Conservation (phyloP, 1,139 yeast species). For the Candida pseudoviswanathii region DNA sequence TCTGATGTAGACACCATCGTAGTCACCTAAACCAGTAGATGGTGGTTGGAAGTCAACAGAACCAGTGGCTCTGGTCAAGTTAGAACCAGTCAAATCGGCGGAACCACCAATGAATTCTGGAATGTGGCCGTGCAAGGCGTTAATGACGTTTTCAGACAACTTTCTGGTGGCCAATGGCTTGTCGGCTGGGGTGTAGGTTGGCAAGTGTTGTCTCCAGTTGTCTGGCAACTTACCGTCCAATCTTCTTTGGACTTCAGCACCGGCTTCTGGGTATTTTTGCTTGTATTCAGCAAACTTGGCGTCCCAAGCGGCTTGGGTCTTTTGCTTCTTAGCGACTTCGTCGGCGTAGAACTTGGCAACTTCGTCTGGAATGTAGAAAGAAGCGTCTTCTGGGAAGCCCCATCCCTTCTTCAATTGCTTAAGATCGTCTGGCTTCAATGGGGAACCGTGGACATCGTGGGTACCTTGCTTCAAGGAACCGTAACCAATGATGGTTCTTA, state of each 20-base stretch:
- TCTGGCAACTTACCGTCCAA: constrained; percentile 78
- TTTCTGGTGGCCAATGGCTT: constrained; percentile 92
- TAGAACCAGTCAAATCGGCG: constrained; percentile 97
- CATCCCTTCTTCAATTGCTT: constrained; percentile 80
- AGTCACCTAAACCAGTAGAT: constrained; percentile 77
- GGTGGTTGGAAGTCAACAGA: constrained; percentile 96
- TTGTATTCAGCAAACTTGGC: constrained; percentile 60
- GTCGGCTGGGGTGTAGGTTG: constrained; percentile 78
- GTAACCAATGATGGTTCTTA: constrained; percentile 91
- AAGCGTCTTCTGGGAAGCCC: constrained; percentile 88
- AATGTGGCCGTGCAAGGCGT: constrained; percentile 59
- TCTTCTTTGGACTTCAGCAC: constrained; percentile 83
- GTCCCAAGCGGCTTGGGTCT: constrained; percentile 77
- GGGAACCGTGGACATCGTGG: constrained; percentile 95
- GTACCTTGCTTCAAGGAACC: constrained; percentile 90
- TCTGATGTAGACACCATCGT: constrained; percentile 92
- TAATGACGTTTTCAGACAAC: constrained; percentile 82
- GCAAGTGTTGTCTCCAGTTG: constrained; percentile 79
- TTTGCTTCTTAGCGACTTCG: constrained; percentile 58
- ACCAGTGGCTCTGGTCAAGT: constrained; percentile 86
- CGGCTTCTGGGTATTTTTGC: constrained; percentile 75
- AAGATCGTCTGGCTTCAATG: constrained; percentile 92
- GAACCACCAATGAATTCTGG: constrained; percentile 98
- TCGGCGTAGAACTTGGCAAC: constrained; percentile 71
- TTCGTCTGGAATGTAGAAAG: constrained; percentile 80